Evolutionary conservation across 352 stramenopile species (phyloP), one percentile per base, ranked within the genome.

Genomic region (Phytophthora vignae): DNA sequence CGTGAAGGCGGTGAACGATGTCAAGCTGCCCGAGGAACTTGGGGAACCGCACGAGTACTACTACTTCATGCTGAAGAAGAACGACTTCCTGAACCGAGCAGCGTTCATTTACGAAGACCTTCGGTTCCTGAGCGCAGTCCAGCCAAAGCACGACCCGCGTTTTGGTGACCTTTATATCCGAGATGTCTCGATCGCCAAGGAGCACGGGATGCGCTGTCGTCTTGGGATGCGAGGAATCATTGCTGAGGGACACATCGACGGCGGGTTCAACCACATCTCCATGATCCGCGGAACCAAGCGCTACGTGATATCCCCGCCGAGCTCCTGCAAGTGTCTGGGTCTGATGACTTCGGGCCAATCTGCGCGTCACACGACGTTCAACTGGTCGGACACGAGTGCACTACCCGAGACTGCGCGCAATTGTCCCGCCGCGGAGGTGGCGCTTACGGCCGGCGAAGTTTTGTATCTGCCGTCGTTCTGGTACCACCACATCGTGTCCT

Each of bases 401-500:
- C 38, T 87, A 29, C 55, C 78, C 2, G 52, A 73, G n/a, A 55
- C 76, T 1, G 70, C 69, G 21, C 67, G 81, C 15, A 67, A 90
- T 33, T 96, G 92, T 25, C 81, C 77, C 9, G 79, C 81, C 10
- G 95, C 93, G 7, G 96, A 99, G 67, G 95, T 98, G 8, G 82
- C 98, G 3, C 74, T 99, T 29, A 88, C 87, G 19, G 82, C 89
- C 1, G 97, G 97, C 5, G 96, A 99, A 78, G 92, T 98, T 9
- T 70, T 99, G 27, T 99, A 99, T 76, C 74, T 99, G 29, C 96
- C 96, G 8, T 98, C 94, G 8, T 92, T 84, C 64, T 99, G 94
- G 93, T 98, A 99, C 74, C 97, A 99, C 77, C 97, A 97, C 71
- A 99, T 99, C 72, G 90, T 98, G 7, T 97, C 91, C 44, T 79